These are phyloP conservation scores for Corylus heterophylla DNA, from an alignment of 306 rosid genomes.

Conservation along the genomic window DNA sequence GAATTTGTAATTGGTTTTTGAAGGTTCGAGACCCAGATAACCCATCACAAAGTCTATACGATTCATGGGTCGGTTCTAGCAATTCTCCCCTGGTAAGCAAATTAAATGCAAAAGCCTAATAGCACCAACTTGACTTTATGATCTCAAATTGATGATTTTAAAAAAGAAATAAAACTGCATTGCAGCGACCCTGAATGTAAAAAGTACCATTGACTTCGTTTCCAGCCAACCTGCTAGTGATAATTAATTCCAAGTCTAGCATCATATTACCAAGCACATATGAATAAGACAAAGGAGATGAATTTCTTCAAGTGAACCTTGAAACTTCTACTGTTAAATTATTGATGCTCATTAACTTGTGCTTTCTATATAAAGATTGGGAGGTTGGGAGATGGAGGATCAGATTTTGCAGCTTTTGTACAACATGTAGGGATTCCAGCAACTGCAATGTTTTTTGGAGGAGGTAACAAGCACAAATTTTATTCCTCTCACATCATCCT, in stretches of 20 bases:
- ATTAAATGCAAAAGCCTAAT: neutral
- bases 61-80: conserved; percentile 54
- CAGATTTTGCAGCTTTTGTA: conserved; percentile 69
- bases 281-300: neutral
- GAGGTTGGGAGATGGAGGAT: conserved; percentile 67
- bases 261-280: neutral
- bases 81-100: conserved; percentile 48
- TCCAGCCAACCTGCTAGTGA: neutral
- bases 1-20: conserved; percentile 16
- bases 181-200: neutral
- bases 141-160: neutral
- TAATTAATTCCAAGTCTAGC: neutral
- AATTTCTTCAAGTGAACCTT: conserved; percentile 6
- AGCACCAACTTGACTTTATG: neutral
- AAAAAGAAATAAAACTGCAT: neutral
- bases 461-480: conserved; percentile 35
- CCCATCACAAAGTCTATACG: conserved; percentile 61
- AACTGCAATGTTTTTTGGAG: conserved; percentile 46
- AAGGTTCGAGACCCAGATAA: conserved; percentile 73
- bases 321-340: conserved; percentile 15
- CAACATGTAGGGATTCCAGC: conserved; percentile 81
- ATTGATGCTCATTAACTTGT: conserved; percentile 6
- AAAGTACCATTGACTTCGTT: conserved; percentile 1
- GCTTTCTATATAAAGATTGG: conserved; percentile 41
- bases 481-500: neutral